Evolutionary conservation across 257 asterid species (phyloP).

Genomic region (Nicotiana paniculata): DNA sequence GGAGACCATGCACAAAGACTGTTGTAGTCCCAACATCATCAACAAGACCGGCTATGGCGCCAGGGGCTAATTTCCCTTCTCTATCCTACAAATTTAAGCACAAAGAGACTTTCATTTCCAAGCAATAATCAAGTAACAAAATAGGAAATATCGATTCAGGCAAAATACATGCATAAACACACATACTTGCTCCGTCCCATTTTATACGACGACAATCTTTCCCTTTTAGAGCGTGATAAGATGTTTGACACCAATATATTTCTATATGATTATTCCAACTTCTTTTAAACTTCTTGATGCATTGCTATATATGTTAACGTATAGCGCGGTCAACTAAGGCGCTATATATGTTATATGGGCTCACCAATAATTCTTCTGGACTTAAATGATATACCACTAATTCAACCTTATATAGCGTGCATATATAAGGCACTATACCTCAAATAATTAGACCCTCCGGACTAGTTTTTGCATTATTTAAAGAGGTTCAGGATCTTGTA

Average conservation of each 20-base stretch:
- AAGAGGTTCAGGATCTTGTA: too few species aligned
- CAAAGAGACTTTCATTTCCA: neutral
- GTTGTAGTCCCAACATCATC: constrained; percentile 67
- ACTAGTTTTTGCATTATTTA: too few species aligned
- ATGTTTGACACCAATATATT: neutral
- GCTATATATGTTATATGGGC: too few species aligned
- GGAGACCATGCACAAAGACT: constrained; percentile 40
- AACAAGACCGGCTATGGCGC: constrained; percentile 50
- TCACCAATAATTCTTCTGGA: too few species aligned
- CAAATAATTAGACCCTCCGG: too few species aligned
- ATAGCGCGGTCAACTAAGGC: too few species aligned
- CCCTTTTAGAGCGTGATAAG: neutral
- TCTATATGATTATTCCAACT: too few species aligned
- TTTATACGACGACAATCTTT: neutral
- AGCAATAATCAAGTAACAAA: neutral
- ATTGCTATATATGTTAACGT: too few species aligned
- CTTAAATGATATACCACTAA: too few species aligned
- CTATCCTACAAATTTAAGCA: constrained; percentile 28
- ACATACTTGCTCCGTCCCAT: neutral
- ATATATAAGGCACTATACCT: too few species aligned
- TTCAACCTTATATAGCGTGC: too few species aligned
- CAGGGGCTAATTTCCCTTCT: constrained; percentile 44
- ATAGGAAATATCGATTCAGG: neutral
- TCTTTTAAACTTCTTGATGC: too few species aligned
- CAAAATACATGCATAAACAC: neutral